Conservation (phyloP, 352 stramenopile species). For the Blastocystis sp. region DNA sequence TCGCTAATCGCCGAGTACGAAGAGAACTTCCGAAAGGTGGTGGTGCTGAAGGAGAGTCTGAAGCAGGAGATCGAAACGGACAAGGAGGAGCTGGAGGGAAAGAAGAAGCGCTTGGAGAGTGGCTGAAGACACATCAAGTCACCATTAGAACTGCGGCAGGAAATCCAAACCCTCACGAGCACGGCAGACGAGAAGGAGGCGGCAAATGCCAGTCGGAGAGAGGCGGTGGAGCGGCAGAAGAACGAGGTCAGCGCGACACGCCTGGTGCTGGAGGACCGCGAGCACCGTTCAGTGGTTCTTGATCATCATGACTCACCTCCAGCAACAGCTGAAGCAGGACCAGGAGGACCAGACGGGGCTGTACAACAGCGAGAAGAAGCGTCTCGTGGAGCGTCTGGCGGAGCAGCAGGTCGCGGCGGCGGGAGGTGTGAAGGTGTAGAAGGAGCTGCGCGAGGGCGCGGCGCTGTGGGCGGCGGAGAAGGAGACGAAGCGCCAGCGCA, state of each 20-base stretch:
- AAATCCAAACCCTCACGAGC: neutral
- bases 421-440: slow-evolving; percentile 11
- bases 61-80: neutral
- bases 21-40: neutral
- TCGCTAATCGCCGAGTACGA: neutral
- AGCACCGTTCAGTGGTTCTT: neutral
- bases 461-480: slow-evolving; percentile 28
- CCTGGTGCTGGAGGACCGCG: neutral
- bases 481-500: slow-evolving; percentile 10
- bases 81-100: neutral
- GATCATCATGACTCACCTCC: neutral
- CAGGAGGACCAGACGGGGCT: slow-evolving; percentile 75
- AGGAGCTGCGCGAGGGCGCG: slow-evolving; percentile 19
- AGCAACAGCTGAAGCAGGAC: slow-evolving; percentile 75
- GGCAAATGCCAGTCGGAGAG: neutral
- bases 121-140: neutral
- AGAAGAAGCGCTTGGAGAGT: neutral
- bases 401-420: neutral
- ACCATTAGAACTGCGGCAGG: neutral
- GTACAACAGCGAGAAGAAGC: slow-evolving; percentile 60
- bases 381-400: slow-evolving; percentile 29
- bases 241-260: slow-evolving; percentile 55
- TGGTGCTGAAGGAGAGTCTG: neutral
- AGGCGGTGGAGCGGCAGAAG: slow-evolving; percentile 74
- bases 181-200: neutral